Base-by-base conservation (phyloP, 257 asterid genomes). In the Fraxinus pennsylvanica region DNA sequence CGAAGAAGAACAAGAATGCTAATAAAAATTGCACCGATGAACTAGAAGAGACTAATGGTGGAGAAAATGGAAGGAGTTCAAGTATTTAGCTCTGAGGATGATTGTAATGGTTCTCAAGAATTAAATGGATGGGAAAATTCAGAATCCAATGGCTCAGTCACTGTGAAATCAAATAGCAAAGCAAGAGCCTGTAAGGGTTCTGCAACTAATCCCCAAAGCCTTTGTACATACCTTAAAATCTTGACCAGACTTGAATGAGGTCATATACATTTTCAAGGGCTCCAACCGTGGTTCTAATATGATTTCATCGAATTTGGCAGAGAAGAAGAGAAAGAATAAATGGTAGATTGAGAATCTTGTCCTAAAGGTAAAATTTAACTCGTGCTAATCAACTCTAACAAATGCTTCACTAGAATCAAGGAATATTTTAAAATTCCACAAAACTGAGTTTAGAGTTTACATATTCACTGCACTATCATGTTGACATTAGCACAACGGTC, bases 401-500 rank as follows among this genome's bases (percentile, higher is more conserved):
- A 36, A 9, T 38, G 41, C 33, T 30, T 30, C 33, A 30, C 9
- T 38, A 8, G 41, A 38, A 38, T 38, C 41, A 6, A 38, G 9
- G 41, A 38, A 38, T 6, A 38, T 38, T 8, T 38, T 38, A 8
- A 38, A 38, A 8, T 45, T 73, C 29, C 19, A 27, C 52, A 15
- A 72, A 47, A 45, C 15, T 35, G 33, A 30, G 33, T 30, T 30
- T 30, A 30, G 22, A 9, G 29, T 19, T 47, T 32, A 43, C 61
- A 14, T 61, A 81, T 57, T 50, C n/a, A 2, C 27, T 54, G 29
- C 2, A 5, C 0, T 38, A 74, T 41, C 80, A 89, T 90, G 96
- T 92, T 81, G 97, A 92, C 84, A 94, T 94, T 74, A 94, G 97
- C 88, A 92, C 98, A 75, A 94, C 92, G 98, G 93, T 94, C 2